A percentile compares a stretch with the other conserved stretches of the same genome.
These are phyloP conservation scores for Fraxinus platypoda DNA, from an alignment of 305 asterid species.

Conservation along the genomic window DNA sequence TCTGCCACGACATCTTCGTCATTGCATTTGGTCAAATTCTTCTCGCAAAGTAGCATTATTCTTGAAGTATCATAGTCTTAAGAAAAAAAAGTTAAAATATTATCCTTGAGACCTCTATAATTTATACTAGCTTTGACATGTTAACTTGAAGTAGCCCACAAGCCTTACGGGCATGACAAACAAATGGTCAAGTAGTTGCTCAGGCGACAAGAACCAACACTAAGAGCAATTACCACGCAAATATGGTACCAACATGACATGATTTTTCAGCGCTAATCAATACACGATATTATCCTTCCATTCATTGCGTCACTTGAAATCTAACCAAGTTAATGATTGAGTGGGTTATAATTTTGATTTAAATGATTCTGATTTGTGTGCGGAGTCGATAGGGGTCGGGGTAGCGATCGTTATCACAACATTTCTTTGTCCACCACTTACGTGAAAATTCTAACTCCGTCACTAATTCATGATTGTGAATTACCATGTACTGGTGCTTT, in stretches of 20 bases:
- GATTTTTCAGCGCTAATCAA: not conserved
- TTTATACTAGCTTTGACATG: not conserved
- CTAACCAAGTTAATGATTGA: not conserved
- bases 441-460: not conserved
- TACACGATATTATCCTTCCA: not conserved
- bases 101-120: not conserved
- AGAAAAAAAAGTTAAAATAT: not conserved
- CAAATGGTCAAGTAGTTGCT: not conserved
- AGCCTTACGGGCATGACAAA: not conserved
- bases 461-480: not conserved
- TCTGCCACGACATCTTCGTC: too few species aligned
- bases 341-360: not conserved
- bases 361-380: not conserved
- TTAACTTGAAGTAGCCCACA: not conserved
- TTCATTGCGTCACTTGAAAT: not conserved
- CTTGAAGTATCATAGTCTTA: not conserved
- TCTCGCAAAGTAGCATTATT: not conserved
- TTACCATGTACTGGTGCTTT: not conserved
- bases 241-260: not conserved
- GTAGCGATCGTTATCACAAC: not conserved
- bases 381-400: not conserved
- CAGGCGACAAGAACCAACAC: not conserved
- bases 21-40: not conserved
- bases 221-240: not conserved
- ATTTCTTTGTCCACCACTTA: not conserved